Conservation (phyloP, 805 yeast species). For the Cyberlindnera xylosilytica region DNA sequence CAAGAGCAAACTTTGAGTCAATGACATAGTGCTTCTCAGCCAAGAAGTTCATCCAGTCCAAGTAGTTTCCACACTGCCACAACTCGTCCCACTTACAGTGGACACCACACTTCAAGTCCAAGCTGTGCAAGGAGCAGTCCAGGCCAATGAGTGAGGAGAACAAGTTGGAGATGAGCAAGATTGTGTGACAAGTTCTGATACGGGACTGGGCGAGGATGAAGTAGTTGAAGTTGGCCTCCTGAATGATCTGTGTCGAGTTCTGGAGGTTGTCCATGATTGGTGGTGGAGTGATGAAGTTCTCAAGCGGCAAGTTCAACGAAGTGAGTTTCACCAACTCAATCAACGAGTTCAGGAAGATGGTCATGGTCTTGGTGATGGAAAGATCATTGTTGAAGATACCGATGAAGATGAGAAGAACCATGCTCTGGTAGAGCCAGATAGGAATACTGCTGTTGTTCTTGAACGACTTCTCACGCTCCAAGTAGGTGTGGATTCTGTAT, state of each 20-base stretch:
- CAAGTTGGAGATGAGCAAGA: conserved; percentile 56
- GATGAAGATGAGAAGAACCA: conserved; percentile 75
- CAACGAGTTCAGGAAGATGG: conserved; percentile 77
- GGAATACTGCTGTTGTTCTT: conserved; percentile 59
- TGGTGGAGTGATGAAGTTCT: conserved; percentile 39
- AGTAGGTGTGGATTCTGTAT: conserved; percentile 59
- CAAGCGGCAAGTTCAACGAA: conserved; percentile 61
- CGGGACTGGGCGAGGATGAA: conserved; percentile 74
- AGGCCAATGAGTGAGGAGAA: conserved; percentile 47
- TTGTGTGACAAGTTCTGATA: conserved; percentile 67
- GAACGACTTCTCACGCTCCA: conserved; percentile 42
- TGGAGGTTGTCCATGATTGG: conserved; percentile 35
- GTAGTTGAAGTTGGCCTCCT: conserved; percentile 38
- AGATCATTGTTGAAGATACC: conserved; percentile 72
- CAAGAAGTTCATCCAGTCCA: conserved; percentile 49
- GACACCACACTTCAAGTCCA: conserved; percentile 59
- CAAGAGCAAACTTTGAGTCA: conserved; percentile 52
- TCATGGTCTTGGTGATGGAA: conserved; percentile 72
- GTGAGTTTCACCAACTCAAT: conserved; percentile 74
- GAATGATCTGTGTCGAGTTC: conserved; percentile 27
- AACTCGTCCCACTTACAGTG: conserved; percentile 58
- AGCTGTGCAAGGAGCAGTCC: conserved; percentile 40
- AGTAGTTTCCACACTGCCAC: conserved; percentile 51
- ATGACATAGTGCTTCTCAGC: conserved; percentile 35
- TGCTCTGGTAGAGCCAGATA: conserved; percentile 81